Conservation (phyloP, 441 rosid species). For the Bruguiera hainesii region DNA sequence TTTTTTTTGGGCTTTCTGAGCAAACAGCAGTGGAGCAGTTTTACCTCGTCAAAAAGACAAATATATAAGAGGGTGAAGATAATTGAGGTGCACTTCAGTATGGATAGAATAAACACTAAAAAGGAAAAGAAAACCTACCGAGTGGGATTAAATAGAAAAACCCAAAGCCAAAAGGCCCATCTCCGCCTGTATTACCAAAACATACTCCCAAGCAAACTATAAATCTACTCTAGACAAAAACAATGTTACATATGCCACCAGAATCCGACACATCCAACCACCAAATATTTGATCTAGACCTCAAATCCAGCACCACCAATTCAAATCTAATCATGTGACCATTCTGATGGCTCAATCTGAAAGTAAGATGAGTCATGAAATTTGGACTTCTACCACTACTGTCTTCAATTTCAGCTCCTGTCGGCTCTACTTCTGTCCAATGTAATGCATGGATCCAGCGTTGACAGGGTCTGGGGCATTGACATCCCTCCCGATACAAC, state of each 20-base stretch:
- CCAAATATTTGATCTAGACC: constrained; percentile 6
- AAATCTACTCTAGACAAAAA: constrained; percentile 32
- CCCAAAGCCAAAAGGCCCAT: constrained; percentile 12
- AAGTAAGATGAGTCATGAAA: constrained; percentile 13
- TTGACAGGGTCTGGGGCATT: constrained; percentile 87
- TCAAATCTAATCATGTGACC: constrained; percentile 2
- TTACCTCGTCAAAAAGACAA: constrained; percentile 11
- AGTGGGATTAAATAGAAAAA: background rate
- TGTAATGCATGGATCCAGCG: constrained; percentile 49
- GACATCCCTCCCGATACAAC: constrained; percentile 99
- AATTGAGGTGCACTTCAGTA: background rate
- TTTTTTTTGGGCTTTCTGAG: too few relatives aligned
- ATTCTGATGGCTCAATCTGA: constrained; percentile 21
- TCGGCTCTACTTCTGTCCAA: constrained; percentile 61
- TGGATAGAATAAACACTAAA: background rate
- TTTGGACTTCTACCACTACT: constrained; percentile 20
- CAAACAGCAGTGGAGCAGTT: background rate
- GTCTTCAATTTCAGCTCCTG: constrained; percentile 45
- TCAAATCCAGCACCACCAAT: constrained; percentile 13
- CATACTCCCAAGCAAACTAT: constrained; percentile 26
- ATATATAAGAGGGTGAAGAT: background rate
- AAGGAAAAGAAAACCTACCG: background rate
- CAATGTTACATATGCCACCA: constrained; percentile 29
- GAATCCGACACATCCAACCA: constrained; percentile 18
- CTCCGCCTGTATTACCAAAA: constrained; percentile 20